Evolutionary conservation across 192 early-diverging fungal species (phyloP), one percentile per base, ranked within the genome.

Genomic region (Dissophora globulifera): DNA sequence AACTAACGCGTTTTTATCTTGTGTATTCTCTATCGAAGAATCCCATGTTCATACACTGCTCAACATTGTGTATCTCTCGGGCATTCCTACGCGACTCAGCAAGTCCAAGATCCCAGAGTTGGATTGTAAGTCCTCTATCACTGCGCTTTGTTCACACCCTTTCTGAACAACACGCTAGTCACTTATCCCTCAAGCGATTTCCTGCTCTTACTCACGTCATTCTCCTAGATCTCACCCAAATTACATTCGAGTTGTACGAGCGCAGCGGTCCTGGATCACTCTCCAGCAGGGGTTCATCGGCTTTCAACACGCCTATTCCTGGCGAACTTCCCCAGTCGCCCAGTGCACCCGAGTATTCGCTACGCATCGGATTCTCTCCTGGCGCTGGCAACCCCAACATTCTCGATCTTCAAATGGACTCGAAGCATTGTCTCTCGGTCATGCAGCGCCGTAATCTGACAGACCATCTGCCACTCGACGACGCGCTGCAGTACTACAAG

Each of bases 241-340:
- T 99, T 52, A 96, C 93, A 7, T 97, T 99, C 81, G 97, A 99
- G 78, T 80, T 99, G 3, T 95, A 97, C 57, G 96, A 97, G 83
- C 84, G 96, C 46, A 90, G 82, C 78, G 85, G 22, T 76, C 85
- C 50, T 58, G 86, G 38, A 49, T 78, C 53, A 57, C 65, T 29
- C 25, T 71, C 3, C 67, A 54, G 52, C 20, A 38, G 32, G 13
- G 15, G 1, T 11, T 59, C 57, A 3, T 43, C 57, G n/a, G n/a
- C n/a, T 22, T 22, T 23, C 33, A 11, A 42, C 38, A 8, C 29
- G 11, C 40, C 17, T 35, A 33, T 53, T n/a, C n/a, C 43, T 30
- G 61, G 49, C 9, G n/a, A 54, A 7, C 20, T 26, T 27, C 30
- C 45, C 23, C 32, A 79, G 58, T 49, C 66, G 2, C 35, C 67